Conservation (phyloP, 306 rosid species). For the Fragaria vesca region DNA sequence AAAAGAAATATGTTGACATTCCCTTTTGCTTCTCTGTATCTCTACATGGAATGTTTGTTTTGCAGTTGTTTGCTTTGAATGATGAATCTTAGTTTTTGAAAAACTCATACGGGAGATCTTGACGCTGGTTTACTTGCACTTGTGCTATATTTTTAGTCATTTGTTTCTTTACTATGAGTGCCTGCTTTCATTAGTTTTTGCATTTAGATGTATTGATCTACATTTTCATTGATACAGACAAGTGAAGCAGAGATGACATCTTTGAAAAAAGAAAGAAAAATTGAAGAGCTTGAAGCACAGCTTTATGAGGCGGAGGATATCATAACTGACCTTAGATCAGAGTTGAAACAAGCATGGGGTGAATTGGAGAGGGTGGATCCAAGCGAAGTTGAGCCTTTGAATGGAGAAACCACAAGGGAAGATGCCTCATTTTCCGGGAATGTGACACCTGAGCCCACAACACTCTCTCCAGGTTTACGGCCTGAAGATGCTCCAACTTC, state of each 20-base stretch:
- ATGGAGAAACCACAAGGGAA: slow-evolving; percentile 28
- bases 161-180: not conserved
- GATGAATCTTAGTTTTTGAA: not conserved
- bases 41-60: not conserved
- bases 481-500: slow-evolving; percentile 30
- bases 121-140: not conserved
- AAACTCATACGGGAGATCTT: not conserved
- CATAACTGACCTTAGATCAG: slow-evolving; percentile 64
- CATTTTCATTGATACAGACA: slow-evolving; percentile 40
- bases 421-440: slow-evolving; percentile 26
- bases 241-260: slow-evolving; percentile 51
- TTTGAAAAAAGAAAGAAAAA: slow-evolving; percentile 42
- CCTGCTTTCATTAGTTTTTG: not conserved
- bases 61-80: not conserved
- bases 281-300: slow-evolving; percentile 71
- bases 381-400: slow-evolving; percentile 28
- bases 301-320: slow-evolving; percentile 74
- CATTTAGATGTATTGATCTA: not conserved
- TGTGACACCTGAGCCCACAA: slow-evolving; percentile 18
- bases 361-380: slow-evolving; percentile 49
- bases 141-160: not conserved
- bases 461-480: slow-evolving; percentile 26
- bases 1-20: not conserved
- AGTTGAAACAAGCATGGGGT: slow-evolving; percentile 42
- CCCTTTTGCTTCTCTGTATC: not conserved